Conservation (phyloP, 768 basidiomycete species). For the Epithele typhae region DNA sequence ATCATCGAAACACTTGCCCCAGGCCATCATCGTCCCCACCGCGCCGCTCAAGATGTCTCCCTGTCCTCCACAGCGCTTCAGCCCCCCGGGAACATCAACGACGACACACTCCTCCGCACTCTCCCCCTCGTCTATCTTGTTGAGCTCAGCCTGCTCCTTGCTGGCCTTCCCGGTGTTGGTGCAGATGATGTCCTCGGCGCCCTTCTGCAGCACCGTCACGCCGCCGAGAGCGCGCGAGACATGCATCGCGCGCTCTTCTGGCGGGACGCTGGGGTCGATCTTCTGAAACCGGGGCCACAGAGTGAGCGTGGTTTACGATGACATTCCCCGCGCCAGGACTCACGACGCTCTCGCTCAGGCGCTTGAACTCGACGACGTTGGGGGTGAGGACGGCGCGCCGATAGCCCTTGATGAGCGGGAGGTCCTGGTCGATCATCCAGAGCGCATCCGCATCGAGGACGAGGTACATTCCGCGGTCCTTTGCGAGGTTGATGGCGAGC, state of each 20-base stretch:
- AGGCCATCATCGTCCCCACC: conserved; percentile 87
- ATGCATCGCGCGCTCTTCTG: conserved; percentile 54
- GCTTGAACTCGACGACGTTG: conserved; percentile 89
- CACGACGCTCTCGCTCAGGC: conserved; percentile 72
- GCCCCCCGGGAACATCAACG: conserved; percentile 70
- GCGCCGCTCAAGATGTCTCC: conserved; percentile 90
- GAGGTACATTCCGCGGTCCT: conserved; percentile 73
- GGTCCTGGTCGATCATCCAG: conserved; percentile 74
- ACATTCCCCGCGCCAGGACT: conserved; percentile 18
- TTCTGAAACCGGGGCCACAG: too few species aligned
- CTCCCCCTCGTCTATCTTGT: conserved; percentile 20
- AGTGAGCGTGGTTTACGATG: too few species aligned
- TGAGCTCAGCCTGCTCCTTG: conserved; percentile 36
- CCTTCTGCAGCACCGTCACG: conserved; percentile 89
- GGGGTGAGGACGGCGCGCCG: conserved; percentile 87
- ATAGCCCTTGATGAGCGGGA: conserved; percentile 76
- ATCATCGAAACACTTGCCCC: conserved; percentile 91
- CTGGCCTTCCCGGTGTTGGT: conserved; percentile 61
- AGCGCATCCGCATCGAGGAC: conserved; percentile 95
- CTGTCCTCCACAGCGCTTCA: conserved; percentile 94
- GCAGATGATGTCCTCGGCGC: conserved; percentile 75
- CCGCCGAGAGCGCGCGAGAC: conserved; percentile 79
- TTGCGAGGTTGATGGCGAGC: conserved; percentile 71
- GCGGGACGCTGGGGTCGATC: conserved; percentile 48
- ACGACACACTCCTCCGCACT: conserved; percentile 52